Evolutionary conservation across 768 basidiomycete genomes (phyloP).

Genomic region (Amanita rubescens): DNA sequence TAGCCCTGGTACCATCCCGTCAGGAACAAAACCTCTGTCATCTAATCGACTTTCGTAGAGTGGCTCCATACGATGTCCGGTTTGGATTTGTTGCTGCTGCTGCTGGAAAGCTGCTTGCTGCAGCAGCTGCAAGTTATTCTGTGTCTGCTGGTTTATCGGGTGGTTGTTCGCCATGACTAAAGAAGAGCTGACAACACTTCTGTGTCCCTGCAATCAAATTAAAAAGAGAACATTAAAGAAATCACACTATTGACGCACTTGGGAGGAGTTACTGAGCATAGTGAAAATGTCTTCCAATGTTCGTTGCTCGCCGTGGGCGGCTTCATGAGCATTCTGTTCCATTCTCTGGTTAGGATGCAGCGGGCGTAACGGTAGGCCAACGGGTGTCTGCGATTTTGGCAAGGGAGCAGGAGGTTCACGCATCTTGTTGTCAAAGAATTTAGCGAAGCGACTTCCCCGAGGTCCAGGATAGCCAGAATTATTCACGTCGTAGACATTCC

Average conservation of each 20-base stretch:
- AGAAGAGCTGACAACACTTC: slow-evolving; percentile 19
- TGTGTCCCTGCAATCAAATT: slow-evolving; percentile 21
- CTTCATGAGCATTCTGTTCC: slow-evolving; percentile 33
- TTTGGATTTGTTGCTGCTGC: slow-evolving; percentile 35
- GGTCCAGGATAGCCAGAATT: slow-evolving; percentile 41
- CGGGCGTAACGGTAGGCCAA: slow-evolving; percentile 36
- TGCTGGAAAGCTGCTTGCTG: slow-evolving; percentile 38
- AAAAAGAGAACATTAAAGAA: slow-evolving; percentile 1
- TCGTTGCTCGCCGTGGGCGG: slow-evolving; percentile 37
- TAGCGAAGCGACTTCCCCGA: slow-evolving; percentile 81
- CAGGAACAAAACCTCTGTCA: slow-evolving; percentile 72
- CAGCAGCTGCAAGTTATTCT: slow-evolving; percentile 30
- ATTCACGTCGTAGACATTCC: slow-evolving; percentile 16
- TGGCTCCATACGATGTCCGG: slow-evolving; percentile 51
- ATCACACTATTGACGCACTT: slow-evolving; percentile 37
- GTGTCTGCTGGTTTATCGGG: slow-evolving; percentile 27
- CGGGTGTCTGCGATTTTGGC: slow-evolving; percentile 31
- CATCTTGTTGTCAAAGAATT: slow-evolving; percentile 76
- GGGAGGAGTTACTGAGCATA: slow-evolving; percentile 70
- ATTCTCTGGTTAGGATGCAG: slow-evolving; percentile 39
- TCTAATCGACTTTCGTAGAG: slow-evolving; percentile 70
- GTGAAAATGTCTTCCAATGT: slow-evolving; percentile 77
- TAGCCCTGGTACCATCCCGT: slow-evolving; percentile 81
- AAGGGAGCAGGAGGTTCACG: slow-evolving; percentile 31
- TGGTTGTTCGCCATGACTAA: slow-evolving; percentile 20